These are phyloP conservation scores for Artomyces pyxidatus DNA, from an alignment of 768 basidiomycete species.

Conservation along the genomic window DNA sequence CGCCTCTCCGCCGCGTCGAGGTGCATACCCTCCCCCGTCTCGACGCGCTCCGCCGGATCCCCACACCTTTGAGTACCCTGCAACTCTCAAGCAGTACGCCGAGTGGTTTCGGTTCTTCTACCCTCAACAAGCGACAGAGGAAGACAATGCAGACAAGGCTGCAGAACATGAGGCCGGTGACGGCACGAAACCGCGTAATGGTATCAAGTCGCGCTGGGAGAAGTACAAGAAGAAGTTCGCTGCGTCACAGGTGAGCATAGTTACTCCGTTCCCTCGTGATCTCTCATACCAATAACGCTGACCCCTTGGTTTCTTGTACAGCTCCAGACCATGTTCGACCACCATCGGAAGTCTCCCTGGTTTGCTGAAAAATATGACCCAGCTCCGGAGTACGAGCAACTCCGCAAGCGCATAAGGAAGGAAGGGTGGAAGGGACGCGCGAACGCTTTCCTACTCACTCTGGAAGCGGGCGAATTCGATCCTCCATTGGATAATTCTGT, in stretches of 20 bases:
- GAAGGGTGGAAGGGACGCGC: constrained; percentile 78
- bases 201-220: constrained; percentile 81
- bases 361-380: constrained; percentile 95
- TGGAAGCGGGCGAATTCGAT: constrained; percentile 83
- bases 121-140: constrained; percentile 70
- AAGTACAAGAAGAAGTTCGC: constrained; percentile 91
- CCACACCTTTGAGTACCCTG: constrained; percentile 74
- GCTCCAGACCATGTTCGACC: constrained; percentile 94
- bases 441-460: constrained; percentile 65
- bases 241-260: constrained; percentile 67
- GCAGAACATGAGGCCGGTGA: constrained; percentile 80
- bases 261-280: not conserved
- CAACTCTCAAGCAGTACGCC: constrained; percentile 74
- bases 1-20: constrained; percentile 56
- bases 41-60: constrained; percentile 66
- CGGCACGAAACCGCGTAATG: constrained; percentile 75
- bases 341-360: constrained; percentile 94
- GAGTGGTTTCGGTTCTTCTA: constrained; percentile 81
- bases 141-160: constrained; percentile 77
- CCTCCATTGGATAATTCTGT: constrained; percentile 61
- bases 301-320: constrained; percentile 35
- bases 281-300: constrained; percentile 3
- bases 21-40: constrained; percentile 36
- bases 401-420: constrained; percentile 74
- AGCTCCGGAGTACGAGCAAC: constrained; percentile 53